Base-by-base conservation (phyloP, 441 rosid species). In the Monsonia emarginata region DNA sequence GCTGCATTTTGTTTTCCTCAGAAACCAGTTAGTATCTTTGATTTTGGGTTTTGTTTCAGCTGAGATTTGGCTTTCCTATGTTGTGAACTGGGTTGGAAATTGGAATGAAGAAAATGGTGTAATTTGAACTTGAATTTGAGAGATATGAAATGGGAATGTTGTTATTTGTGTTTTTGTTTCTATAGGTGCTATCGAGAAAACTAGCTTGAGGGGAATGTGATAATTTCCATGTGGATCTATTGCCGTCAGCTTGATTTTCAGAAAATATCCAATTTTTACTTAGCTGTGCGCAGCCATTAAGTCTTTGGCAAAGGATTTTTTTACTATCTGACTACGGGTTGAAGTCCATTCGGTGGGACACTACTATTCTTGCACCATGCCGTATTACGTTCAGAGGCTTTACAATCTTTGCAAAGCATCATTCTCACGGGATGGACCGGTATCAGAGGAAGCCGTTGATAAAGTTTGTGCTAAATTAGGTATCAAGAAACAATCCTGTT, bases 381-480 rank as follows among this genome's bases (percentile, higher is more conserved):
- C 92, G 21, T 87, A 87, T 72, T 85, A 62, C 69, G 83, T 84
- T 69, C 96, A 89, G 81, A 83, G 88, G 75, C 88, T 89, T 42
- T 89, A 84, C 71, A 84, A 82, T 64, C 76, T 83, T 64, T 89
- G 96, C 88, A 84, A 63, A 75, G 69, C 86, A 5, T 81, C 94
- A n/a, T 81, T 89, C 65, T 89, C 91, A 0, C 59, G 84, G 30
- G 75, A 81, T 76, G 94, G 94, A 61, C 93, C 91, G 36, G 78
- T 75, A 60, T 82, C 94, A 5, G 96, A 89, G 42, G 96, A 89
- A 63, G 88, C 85, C 64, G 78, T 89, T 52, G 96, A 89, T 72
- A 87, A 58, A 82, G 89, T 81, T 73, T 84, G 88, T 63, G 73
- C 65, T 64, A 61, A 77, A 80, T 70, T 89, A 83, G 96, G 96